Base-by-base conservation (phyloP, 164 flowering plant species). In the Litsea cubeba region DNA sequence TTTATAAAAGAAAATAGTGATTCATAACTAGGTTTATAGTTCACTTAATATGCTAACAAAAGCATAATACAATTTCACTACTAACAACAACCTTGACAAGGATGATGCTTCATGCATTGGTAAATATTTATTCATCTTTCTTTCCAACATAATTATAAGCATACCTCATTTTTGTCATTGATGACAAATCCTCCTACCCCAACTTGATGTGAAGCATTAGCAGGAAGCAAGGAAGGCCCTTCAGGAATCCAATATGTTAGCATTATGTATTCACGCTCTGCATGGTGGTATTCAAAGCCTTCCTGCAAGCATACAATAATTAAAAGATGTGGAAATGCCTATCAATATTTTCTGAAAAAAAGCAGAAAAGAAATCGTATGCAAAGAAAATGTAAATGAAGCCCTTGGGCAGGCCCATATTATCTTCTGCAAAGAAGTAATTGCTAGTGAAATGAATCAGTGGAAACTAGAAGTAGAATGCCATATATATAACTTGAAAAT, bases 121-220 rank as follows among this genome's bases (percentile, higher is more conserved):
- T 46, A 46, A 23, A 46, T 40, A 68, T 68, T 5, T 18, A 6
- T 46, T 30, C 49, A 22, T 50, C 23, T 51, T 4, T 12, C 64
- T 67, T 30, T 54, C 65, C 15, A 7, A 62, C 23, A 23, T 62
- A 22, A 20, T 40, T 24, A 62, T 25, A 2, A 70, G 68, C 14
- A 32, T 80, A 91, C 98, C 97, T 95, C 95, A 68, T 88, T 82
- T 14, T 82, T 84, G 20, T 91, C 89, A 75, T 93, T 95, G 72
- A 95, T 78, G 74, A 93, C 97, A 70, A 95, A 93, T 12, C 95
- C 93, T n/a, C 96, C 99, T 50, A 95, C 88, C 25, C 97, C 97
- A 8, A 95, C 94, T 72, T 87, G 94, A 78, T 95, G 97, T 17
- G 97, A 84, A 66, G 99, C 95, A 82, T 91, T 91, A 65, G 82